Conservation (phyloP, 768 basidiomycete genomes). For the Rhizopogon salebrosus region DNA sequence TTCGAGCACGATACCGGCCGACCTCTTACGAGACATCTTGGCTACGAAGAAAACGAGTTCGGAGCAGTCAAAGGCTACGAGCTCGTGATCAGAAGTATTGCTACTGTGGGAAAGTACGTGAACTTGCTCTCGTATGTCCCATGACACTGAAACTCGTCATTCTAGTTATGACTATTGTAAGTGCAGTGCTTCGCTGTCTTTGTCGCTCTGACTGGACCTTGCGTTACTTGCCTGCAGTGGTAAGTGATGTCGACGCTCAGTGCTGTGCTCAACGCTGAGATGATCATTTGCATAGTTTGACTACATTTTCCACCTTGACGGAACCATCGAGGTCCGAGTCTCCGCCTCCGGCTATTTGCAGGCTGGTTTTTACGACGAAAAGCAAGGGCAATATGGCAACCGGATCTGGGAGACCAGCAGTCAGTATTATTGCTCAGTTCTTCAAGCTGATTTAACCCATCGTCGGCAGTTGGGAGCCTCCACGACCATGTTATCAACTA, state of each 20-base stretch:
- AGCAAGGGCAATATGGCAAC: constrained; percentile 47
- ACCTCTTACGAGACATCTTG: constrained; percentile 55
- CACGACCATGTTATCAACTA: constrained; percentile 68
- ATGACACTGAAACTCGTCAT: background rate
- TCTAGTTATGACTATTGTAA: constrained; percentile 50
- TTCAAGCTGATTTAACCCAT: background rate
- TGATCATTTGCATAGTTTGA: constrained; percentile 41
- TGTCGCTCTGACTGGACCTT: background rate
- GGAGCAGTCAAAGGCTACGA: constrained; percentile 59
- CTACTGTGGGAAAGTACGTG: constrained; percentile 61
- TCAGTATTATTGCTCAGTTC: constrained; percentile 21
- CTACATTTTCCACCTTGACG: constrained; percentile 62
- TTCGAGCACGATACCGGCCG: constrained; percentile 58
- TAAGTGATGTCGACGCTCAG: constrained; percentile 7
- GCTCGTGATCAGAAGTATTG: constrained; percentile 49
- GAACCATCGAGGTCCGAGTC: constrained; percentile 61
- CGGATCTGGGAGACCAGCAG: constrained; percentile 53
- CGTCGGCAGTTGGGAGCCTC: constrained; percentile 49
- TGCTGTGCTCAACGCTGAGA: constrained; percentile 3
- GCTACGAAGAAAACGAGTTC: constrained; percentile 48
- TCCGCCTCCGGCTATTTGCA: constrained; percentile 69
- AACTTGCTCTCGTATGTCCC: background rate
- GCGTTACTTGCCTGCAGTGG: constrained; percentile 21
- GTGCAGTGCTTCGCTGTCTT: constrained; percentile 12
- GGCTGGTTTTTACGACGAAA: constrained; percentile 51